A percentile compares a stretch with the other conserved stretches of the same genome.
Conservation (phyloP, 1,139 yeast species). For the Taphrina flavorubra region DNA sequence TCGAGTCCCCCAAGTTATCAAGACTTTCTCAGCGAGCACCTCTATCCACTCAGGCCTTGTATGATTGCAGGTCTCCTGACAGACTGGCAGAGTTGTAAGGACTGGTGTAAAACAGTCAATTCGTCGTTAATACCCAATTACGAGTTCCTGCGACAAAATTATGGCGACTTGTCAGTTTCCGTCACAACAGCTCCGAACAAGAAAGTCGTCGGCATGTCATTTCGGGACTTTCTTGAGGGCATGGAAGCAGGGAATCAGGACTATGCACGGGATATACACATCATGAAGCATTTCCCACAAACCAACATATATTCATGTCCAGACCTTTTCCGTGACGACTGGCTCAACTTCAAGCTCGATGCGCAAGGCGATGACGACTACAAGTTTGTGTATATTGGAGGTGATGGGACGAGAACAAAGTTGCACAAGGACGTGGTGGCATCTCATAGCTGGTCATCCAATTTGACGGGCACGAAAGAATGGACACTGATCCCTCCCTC, state of each 20-base stretch:
- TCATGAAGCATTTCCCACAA: constrained; percentile 19
- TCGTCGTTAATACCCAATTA: constrained; percentile 23
- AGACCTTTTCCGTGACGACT: constrained; percentile 38
- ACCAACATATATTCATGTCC: constrained; percentile 26
- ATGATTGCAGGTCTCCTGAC: constrained; percentile 29
- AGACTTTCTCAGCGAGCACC: constrained; percentile 22
- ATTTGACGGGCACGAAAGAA: constrained; percentile 40
- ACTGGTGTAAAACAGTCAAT: constrained; percentile 14
- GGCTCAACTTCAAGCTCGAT: constrained; percentile 38
- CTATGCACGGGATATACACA: constrained; percentile 41
- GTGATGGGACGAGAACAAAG: constrained; percentile 29
- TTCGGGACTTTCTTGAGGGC: constrained; percentile 19
- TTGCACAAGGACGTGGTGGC: constrained; percentile 43
- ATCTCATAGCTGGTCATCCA: constrained; percentile 39
- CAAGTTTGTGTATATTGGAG: constrained; percentile 41
- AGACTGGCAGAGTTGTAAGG: constrained; percentile 21
- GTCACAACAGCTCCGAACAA: constrained; percentile 5
- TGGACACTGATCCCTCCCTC: constrained; percentile 42
- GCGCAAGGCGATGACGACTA: constrained; percentile 34
- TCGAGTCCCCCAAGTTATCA: constrained; percentile 20
- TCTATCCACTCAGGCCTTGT: constrained; percentile 34
- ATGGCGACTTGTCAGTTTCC: constrained; percentile 24
- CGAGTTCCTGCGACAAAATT: constrained; percentile 8
- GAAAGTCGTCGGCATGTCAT: not conserved
- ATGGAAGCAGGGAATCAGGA: constrained; percentile 5